Percentiles rank a stretch among this genome's conserved stretches.
phyloP scores from a whole-genome alignment of 2,329 filamentous ascomycete species.

The Fusarium pininemorale region DNA sequence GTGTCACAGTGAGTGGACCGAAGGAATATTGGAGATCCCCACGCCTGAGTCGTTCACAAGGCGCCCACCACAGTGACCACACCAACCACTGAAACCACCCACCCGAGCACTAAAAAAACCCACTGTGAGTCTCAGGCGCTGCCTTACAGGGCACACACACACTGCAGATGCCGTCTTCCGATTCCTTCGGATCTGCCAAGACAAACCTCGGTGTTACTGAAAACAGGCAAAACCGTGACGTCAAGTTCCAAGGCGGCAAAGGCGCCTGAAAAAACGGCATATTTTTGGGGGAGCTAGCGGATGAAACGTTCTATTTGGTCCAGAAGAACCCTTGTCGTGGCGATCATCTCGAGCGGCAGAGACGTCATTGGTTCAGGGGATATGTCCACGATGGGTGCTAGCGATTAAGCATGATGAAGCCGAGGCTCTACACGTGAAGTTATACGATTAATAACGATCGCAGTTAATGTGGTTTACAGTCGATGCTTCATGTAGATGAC shows the following conservation, averaged over 20 bases:
- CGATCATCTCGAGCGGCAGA: conserved; percentile 19
- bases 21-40: neutral
- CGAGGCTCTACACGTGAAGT: neutral
- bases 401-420: neutral
- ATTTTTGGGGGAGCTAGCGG: neutral
- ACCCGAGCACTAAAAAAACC: neutral
- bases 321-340: neutral
- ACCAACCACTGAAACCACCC: neutral
- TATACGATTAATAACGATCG: neutral
- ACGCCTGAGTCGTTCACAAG: conserved; percentile 20
- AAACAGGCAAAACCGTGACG: conserved; percentile 15
- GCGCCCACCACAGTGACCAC: neutral
- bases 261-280: conserved; percentile 4
- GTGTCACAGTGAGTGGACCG: neutral
- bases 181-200: conserved; percentile 37
- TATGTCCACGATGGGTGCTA: neutral
- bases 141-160: conserved; percentile 8
- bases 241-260: conserved; percentile 25
- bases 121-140: neutral
- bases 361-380: conserved; percentile 13
- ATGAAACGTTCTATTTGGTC: conserved; percentile 13
- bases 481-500: neutral
- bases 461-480: neutral
- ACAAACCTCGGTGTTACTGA: conserved; percentile 35
- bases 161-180: conserved; percentile 30